phyloP scores from a whole-genome alignment of 176 grass and related monocot species.

The Carex cristatella region DNA sequence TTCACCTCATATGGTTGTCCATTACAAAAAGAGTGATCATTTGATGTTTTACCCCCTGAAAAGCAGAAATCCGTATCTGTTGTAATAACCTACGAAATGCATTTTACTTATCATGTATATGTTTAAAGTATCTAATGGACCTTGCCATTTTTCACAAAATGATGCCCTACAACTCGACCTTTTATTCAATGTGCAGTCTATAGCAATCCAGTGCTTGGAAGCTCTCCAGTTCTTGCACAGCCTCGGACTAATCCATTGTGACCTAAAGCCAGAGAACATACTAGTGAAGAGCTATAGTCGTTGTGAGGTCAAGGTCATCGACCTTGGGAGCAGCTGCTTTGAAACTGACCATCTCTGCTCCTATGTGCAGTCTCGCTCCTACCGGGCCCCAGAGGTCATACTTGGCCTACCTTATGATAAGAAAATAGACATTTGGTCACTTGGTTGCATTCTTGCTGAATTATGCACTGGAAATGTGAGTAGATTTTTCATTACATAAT shows the following conservation, averaged over 20 bases:
- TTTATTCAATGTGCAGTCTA: constrained; percentile 51
- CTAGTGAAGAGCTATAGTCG: constrained; percentile 98
- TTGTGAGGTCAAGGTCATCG: constrained; percentile 98
- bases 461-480: constrained; percentile 99
- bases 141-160: not conserved
- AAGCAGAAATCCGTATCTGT: not conserved
- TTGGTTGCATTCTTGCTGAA: constrained; percentile 97
- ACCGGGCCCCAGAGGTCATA: constrained; percentile 98
- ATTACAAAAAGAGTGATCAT: not conserved
- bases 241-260: constrained; percentile 97
- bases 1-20: not conserved
- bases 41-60: not conserved
- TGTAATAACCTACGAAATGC: not conserved
- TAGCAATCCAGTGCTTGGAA: constrained; percentile 96
- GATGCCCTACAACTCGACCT: not conserved
- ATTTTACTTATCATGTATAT: not conserved
- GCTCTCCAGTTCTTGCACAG: constrained; percentile 91
- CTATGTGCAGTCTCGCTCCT: constrained; percentile 92
- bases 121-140: not conserved
- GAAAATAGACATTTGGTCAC: constrained; percentile 99
- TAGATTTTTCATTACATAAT: not conserved
- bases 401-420: constrained; percentile 91
- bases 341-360: constrained; percentile 95
- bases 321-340: constrained; percentile 98
- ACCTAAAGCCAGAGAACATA: constrained; percentile 99